Evolutionary conservation across 1,139 yeast genomes (phyloP), one percentile per base, ranked within the genome.

Genomic region (Suhomyces taliae): DNA sequence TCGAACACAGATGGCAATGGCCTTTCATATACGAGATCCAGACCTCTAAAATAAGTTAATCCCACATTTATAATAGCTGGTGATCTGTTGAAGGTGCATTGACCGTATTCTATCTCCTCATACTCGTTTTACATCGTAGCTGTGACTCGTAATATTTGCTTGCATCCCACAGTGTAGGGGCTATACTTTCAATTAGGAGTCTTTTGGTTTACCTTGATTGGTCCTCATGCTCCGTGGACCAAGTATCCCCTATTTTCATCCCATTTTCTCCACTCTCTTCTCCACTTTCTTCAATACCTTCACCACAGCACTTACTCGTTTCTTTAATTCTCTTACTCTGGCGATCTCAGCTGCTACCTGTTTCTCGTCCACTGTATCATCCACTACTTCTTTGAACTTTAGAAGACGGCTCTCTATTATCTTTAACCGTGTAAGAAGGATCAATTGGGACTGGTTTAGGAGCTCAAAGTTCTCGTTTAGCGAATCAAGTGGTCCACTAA

Each of bases 401-500:
- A 44, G 44, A 12, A 78, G 59, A 33, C 74, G 62, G 14, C 61
- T 64, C 52, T 79, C 80, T 9, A 80, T 65, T 27, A 67, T 65
- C 49, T 67, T 70, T 37, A 82, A 57, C 34, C 85, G 65, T 0
- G 83, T 74, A 4, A 79, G 65, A 0, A 82, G 65, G 1, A 81
- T 78, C 37, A 78, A 63, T 53, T 82, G 87, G 1, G 85, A 79
- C 50, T 81, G 83, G 57, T 78, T 76, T 34, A 82, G 62, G 57
- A 74, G 76, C 52, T 78, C 79, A 39, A 82, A 70, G 51, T 77
- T 77, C 40, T 76, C 78, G 49, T 78, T 74, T 29, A 82, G 63
- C 5, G 62, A 67, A 40, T 82, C 87, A 8, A 82, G 62, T 0
- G 85, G 76, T 0, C 78, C 76, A 38, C 80, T 81, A 9, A 82